Percentiles rank a stretch among this genome's conserved stretches.
Conservation (phyloP, 192 early-diverging fungal genomes). For the Coemansia sp. region DNA sequence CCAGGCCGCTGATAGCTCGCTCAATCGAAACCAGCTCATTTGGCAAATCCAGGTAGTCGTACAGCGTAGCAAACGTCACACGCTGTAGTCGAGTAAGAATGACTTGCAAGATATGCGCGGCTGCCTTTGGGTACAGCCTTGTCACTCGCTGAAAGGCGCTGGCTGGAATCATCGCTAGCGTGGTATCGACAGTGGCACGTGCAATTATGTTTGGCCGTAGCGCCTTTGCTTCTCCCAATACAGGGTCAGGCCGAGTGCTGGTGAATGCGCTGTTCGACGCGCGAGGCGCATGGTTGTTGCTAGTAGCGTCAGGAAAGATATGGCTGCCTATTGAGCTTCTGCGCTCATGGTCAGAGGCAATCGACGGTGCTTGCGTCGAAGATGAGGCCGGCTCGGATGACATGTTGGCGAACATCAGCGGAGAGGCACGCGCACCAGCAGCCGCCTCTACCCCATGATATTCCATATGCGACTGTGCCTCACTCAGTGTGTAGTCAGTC, state of each 20-base stretch:
- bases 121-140: constrained; percentile 88
- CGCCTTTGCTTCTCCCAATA: constrained; percentile 21
- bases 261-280: background rate
- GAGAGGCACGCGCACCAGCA: constrained; percentile 11
- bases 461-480: background rate
- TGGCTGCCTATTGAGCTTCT: background rate
- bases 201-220: constrained; percentile 79
- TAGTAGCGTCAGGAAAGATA: background rate
- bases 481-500: constrained; percentile 9
- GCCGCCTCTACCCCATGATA: constrained; percentile 7
- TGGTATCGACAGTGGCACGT: constrained; percentile 84
- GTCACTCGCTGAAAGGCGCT: constrained; percentile 89
- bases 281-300: background rate
- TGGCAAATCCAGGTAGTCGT: constrained; percentile 85
- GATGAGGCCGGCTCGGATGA: background rate
- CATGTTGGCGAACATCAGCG: background rate
- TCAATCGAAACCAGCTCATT: constrained; percentile 88
- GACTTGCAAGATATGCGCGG: constrained; percentile 93
- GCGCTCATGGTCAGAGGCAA: background rate
- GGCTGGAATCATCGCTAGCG: constrained; percentile 91
- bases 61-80: constrained; percentile 89
- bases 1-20: constrained; percentile 76
- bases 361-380: background rate
- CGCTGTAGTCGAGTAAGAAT: constrained; percentile 95
- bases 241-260: background rate